A percentile compares a stretch with the other conserved stretches of the same genome.
Conservation (phyloP, 108 stramenopile genomes). For the Mayamaea pseudoterrestris region DNA sequence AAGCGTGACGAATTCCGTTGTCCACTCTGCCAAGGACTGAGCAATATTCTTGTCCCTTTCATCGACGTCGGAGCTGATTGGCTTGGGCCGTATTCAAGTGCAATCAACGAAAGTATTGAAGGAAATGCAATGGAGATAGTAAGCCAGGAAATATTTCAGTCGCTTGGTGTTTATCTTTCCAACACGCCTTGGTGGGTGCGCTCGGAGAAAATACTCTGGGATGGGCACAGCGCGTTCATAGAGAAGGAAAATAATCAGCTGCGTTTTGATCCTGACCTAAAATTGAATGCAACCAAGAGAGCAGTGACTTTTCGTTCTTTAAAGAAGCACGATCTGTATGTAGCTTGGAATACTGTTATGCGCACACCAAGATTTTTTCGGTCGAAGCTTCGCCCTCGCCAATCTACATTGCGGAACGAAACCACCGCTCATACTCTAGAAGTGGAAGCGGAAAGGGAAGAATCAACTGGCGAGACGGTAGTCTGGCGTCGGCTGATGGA, state of each 20-base stretch:
- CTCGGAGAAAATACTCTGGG: constrained; percentile 39
- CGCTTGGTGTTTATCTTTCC: constrained; percentile 38
- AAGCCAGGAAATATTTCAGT: no score
- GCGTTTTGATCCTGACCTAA: constrained; percentile 3
- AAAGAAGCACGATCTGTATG: constrained; percentile 71
- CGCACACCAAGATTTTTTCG: constrained; percentile 50
- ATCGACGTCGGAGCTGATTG: constrained; percentile 77
- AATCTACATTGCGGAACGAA: not conserved
- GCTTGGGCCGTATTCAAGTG: constrained; percentile 36
- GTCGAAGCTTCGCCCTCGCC: constrained; percentile 16
- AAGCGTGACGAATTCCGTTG: constrained; percentile 68
- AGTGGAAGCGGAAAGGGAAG: constrained; percentile 11
- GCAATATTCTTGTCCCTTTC: constrained; percentile 76
- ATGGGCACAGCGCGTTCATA: constrained; percentile 60
- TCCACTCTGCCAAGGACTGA: constrained; percentile 68
- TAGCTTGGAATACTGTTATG: constrained; percentile 76
- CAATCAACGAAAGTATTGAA: not conserved
- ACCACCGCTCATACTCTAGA: not conserved
- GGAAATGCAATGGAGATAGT: not conserved
- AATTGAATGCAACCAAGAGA: no score
- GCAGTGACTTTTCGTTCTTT: no score
- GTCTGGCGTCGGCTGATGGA: constrained; percentile 76
- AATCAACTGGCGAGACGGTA: constrained; percentile 45
- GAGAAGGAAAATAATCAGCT: constrained; percentile 2
- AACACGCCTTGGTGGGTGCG: constrained; percentile 73